A percentile compares a stretch with the other conserved stretches of the same genome.
These are phyloP conservation scores for Pleurotus pulmonarius DNA, from an alignment of 768 basidiomycete genomes.

Conservation along the genomic window DNA sequence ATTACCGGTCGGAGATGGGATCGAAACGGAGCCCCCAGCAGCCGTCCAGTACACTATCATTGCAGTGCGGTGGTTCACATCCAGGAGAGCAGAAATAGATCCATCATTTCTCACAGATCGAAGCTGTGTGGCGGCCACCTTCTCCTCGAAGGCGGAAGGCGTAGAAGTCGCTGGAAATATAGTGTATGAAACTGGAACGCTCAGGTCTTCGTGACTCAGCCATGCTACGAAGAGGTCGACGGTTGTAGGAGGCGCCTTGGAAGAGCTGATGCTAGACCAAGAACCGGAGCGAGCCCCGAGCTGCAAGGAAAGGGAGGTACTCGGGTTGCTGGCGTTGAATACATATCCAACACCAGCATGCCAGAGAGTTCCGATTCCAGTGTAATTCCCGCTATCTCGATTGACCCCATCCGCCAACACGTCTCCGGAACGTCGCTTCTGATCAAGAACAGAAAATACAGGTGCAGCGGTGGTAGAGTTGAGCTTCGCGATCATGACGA, in stretches of 20 bases:
- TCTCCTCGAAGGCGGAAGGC: slow-evolving; percentile 21
- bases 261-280: slow-evolving; percentile 30
- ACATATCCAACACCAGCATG: slow-evolving; percentile 30
- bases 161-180: slow-evolving; percentile 35
- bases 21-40: slow-evolving; percentile 30
- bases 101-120: slow-evolving; percentile 29
- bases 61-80: slow-evolving; percentile 28
- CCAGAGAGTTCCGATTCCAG: slow-evolving; percentile 24
- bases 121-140: slow-evolving; percentile 16
- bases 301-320: slow-evolving; percentile 21
- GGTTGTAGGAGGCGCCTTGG: slow-evolving; percentile 21
- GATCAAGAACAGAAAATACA: slow-evolving; percentile 30
- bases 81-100: slow-evolving; percentile 36
- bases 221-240: slow-evolving; percentile 36
- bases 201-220: slow-evolving; percentile 25
- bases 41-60: slow-evolving; percentile 44
- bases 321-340: slow-evolving; percentile 23
- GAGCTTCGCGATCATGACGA: slow-evolving; percentile 26
- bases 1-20: slow-evolving; percentile 19
- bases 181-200: slow-evolving; percentile 29
- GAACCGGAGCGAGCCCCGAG: slow-evolving; percentile 22
- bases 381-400: slow-evolving; percentile 17
- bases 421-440: slow-evolving; percentile 18
- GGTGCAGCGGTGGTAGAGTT: slow-evolving; percentile 14
- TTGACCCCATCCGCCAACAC: slow-evolving; percentile 16